Percentiles rank a stretch among this genome's conserved stretches.
Evolutionary conservation across 331 rosid species (phyloP).

Genomic region (Acacia concinna): DNA sequence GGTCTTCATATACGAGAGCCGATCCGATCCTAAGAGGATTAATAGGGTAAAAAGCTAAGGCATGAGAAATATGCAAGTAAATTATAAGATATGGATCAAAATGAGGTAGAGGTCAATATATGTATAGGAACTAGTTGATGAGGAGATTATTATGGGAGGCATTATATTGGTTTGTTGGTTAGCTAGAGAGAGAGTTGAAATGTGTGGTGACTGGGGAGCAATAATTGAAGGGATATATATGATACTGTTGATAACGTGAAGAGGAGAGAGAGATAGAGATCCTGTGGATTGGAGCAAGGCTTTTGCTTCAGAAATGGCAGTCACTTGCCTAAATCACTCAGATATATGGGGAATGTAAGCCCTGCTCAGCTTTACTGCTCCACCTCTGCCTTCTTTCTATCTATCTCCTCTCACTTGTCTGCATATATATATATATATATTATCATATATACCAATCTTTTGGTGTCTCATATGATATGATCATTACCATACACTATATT

Average conservation of each 20-base stretch:
- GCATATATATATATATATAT: no score
- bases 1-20: background rate
- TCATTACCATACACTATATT: background rate
- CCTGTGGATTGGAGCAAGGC: constrained; percentile 26
- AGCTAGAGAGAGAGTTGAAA: constrained; percentile 19
- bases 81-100: background rate
- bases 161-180: background rate
- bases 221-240: background rate
- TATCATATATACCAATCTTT: background rate
- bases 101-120: background rate
- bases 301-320: constrained; percentile 39
- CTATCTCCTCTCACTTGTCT: background rate
- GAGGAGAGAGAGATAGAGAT: constrained; percentile 26
- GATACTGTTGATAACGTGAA: constrained; percentile 44
- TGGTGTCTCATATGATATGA: background rate
- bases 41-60: background rate
- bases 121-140: background rate
- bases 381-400: background rate
- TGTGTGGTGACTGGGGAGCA: background rate
- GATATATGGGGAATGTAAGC: constrained; percentile 57
- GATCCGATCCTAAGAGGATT: background rate
- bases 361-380: constrained; percentile 44
- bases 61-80: background rate
- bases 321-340: constrained; percentile 42
- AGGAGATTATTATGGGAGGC: background rate